Evolutionary conservation across 805 yeast species (phyloP).

Genomic region (Ascoidea tarda): DNA sequence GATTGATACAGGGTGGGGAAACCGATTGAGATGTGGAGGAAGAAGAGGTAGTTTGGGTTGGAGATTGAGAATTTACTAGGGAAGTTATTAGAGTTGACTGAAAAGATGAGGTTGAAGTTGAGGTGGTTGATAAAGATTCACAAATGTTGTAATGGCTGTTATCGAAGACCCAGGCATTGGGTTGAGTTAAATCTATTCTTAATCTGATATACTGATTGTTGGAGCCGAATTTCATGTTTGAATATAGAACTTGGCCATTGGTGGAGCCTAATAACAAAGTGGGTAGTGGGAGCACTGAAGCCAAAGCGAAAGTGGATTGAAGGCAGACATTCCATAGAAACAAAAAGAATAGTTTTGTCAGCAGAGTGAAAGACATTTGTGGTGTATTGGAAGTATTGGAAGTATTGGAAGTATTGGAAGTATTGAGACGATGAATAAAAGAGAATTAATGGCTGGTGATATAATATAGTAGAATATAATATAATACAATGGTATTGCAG

Average conservation of each 20-base stretch:
- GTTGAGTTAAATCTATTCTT: slow-evolving; percentile 23
- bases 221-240: neutral
- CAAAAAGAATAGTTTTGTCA: no score
- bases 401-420: no score
- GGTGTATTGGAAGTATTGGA: no score
- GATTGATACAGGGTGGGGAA: neutral
- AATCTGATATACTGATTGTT: slow-evolving; percentile 5
- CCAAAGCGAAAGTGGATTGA: no score
- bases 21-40: neutral
- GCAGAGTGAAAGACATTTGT: no score
- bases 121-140: slow-evolving; percentile 1
- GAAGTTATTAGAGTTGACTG: neutral
- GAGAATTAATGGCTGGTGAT: no score
- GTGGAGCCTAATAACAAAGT: neutral
- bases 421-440: no score
- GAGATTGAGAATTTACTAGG: neutral
- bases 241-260: neutral
- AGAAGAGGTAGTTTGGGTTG: neutral
- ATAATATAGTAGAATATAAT: no score
- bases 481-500: no score
- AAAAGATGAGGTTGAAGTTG: neutral
- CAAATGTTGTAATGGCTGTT: slow-evolving; percentile 4
- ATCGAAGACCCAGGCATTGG: slow-evolving; percentile 22
- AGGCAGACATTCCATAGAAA: no score
- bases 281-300: no score